Evolutionary conservation across 345 rosid genomes (phyloP).

Genomic region (Euphorbia tirucalli): DNA sequence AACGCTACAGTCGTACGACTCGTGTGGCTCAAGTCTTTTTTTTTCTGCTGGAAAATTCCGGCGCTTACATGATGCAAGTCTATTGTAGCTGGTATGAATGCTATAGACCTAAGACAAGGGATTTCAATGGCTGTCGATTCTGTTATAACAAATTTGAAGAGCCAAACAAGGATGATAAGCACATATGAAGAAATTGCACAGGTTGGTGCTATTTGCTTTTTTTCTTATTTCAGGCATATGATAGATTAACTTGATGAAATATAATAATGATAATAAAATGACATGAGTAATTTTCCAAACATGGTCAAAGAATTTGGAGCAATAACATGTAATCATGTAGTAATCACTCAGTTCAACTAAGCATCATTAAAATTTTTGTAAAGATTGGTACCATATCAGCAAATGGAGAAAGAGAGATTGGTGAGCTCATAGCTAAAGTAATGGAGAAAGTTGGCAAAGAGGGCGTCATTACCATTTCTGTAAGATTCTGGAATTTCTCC

Average conservation of each 20-base stretch:
- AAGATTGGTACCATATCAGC: conserved; percentile 83
- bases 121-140: conserved; percentile 26
- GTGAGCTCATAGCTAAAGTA: conserved; percentile 92
- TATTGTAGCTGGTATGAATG: conserved; percentile 35
- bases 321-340: not conserved
- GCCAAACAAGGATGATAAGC: conserved; percentile 31
- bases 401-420: conserved; percentile 95
- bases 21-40: too few species aligned
- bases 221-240: not conserved
- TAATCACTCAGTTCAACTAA: not conserved
- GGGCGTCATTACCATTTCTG: conserved; percentile 92
- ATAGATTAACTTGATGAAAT: not conserved
- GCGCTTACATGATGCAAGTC: conserved; percentile 34
- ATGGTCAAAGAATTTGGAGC: not conserved
- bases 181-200: conserved; percentile 93
- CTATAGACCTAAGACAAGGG: conserved; percentile 30
- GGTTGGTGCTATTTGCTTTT: conserved; percentile 34
- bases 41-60: too few species aligned
- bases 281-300: not conserved
- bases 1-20: too few species aligned
- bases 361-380: not conserved
- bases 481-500: conserved; percentile 29
- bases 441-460: conserved; percentile 98
- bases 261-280: not conserved
- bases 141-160: conserved; percentile 26